Evolutionary conservation across 345 rosid genomes (phyloP), one percentile per base, ranked within the genome.

Genomic region (Cardamine chenopodiifolia): DNA sequence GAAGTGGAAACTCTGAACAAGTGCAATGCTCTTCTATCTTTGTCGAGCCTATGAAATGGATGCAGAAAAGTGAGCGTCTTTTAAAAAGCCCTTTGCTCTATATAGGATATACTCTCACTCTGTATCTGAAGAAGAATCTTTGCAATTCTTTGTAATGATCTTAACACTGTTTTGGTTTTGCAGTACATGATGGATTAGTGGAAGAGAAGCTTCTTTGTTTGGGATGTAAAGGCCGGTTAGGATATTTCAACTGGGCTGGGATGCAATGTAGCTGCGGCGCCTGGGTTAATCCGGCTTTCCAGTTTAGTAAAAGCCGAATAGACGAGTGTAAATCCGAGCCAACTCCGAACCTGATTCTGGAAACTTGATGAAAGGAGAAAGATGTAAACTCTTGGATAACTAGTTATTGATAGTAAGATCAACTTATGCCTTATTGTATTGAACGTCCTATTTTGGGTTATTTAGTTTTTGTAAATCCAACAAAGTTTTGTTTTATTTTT

Each of bases 31-130:
- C 91, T 69, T 91, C 96, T 35, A 81, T 93, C 70, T 93, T 93
- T 29, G 97, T 93, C 0, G 96, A 89, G 82, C 96, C 98, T 63
- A 82, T 93, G 94, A 91, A 89, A 80, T 91, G 98, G 98, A 93
- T 93, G 98, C 75, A 89, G 75, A 69, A 87, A 73, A 90, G 93
- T 88, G 23, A 74, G 8, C 29, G 1, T 59, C 13, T 7, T 17
- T 11, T 23, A n/a, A n/a, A n/a, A 37, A 0, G n/a, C n/a, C n/a
- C n/a, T n/a, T n/a, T n/a, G n/a, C n/a, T n/a, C n/a, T n/a, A n/a
- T n/a, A n/a, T n/a, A n/a, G n/a, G n/a, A n/a, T n/a, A n/a, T n/a
- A n/a, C n/a, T n/a, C n/a, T n/a, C n/a, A n/a, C n/a, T 9, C 62
- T 69, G n/a, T 58, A 13, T 61, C n/a, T 25, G 52, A 13, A 4